phyloP scores from a whole-genome alignment of 352 stramenopile species.

The Phytopythium helicoides region DNA sequence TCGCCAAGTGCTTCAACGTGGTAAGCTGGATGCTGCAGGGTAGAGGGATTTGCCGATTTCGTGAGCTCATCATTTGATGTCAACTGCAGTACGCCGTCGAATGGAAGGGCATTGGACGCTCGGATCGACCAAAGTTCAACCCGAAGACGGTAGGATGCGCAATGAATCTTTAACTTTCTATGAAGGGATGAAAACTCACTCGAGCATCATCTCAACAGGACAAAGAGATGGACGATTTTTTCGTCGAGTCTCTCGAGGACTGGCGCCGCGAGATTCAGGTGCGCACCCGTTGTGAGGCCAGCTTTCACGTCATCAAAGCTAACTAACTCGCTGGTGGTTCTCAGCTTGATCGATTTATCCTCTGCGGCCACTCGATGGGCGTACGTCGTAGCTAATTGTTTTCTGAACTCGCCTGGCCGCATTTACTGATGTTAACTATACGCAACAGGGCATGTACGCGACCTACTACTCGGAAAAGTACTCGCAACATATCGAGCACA shows the following conservation, averaged over 20 bases:
- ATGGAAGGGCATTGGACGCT: conserved; percentile 79
- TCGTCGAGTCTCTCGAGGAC: conserved; percentile 73
- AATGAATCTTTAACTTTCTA: too few species aligned
- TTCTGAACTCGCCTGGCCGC: too few species aligned
- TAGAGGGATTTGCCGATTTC: too few species aligned
- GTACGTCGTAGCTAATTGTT: conserved; percentile 37
- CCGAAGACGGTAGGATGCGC: conserved; percentile 42
- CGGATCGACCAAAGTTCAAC: conserved; percentile 52
- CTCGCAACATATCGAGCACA: conserved; percentile 61
- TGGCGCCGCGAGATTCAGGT: conserved; percentile 59
- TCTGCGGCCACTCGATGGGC: conserved; percentile 80
- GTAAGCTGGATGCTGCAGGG: too few species aligned
- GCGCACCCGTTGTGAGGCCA: not conserved
- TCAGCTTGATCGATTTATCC: conserved; percentile 70
- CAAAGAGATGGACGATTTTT: conserved; percentile 77
- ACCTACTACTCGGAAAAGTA: conserved; percentile 82
- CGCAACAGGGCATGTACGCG: conserved; percentile 59
- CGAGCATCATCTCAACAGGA: too few species aligned
- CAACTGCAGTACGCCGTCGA: conserved; percentile 82
- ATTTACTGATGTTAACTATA: not conserved
- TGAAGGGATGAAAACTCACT: too few species aligned
- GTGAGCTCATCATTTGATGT: too few species aligned
- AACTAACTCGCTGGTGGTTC: too few species aligned
- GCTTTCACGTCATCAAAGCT: too few species aligned
- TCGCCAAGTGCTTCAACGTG: conserved; percentile 80